phyloP scores from a whole-genome alignment of 1,139 yeast genomes.

The Geotrichum fermentans region DNA sequence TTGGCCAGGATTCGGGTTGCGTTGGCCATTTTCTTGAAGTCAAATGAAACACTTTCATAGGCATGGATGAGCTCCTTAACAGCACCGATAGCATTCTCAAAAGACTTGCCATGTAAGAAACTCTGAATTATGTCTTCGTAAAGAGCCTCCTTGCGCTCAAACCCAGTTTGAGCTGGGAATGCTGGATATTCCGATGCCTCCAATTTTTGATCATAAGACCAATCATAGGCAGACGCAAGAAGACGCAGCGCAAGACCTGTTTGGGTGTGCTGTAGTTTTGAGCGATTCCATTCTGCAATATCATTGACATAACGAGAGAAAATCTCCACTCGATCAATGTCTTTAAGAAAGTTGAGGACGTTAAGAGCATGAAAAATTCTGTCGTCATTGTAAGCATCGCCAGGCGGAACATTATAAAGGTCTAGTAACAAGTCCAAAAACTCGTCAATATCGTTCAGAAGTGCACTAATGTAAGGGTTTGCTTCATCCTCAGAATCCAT shows the following conservation, averaged over 20 bases:
- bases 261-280: slow-evolving; percentile 64
- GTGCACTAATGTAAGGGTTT: slow-evolving; percentile 47
- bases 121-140: slow-evolving; percentile 68
- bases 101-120: slow-evolving; percentile 65
- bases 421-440: slow-evolving; percentile 65
- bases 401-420: slow-evolving; percentile 68
- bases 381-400: slow-evolving; percentile 82
- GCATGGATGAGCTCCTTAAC: slow-evolving; percentile 74
- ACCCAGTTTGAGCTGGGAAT: slow-evolving; percentile 73
- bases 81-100: slow-evolving; percentile 72
- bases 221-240: slow-evolving; percentile 68
- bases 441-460: slow-evolving; percentile 54
- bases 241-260: slow-evolving; percentile 79
- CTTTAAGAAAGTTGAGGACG: slow-evolving; percentile 70
- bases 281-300: slow-evolving; percentile 61
- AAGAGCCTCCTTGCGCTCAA: slow-evolving; percentile 73
- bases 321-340: slow-evolving; percentile 74
- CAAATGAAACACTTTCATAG: slow-evolving; percentile 68
- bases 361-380: slow-evolving; percentile 75
- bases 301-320: slow-evolving; percentile 73
- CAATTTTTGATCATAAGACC: slow-evolving; percentile 61
- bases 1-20: slow-evolving; percentile 67
- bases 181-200: slow-evolving; percentile 61
- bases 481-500: slow-evolving; percentile 68
- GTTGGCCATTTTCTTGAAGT: slow-evolving; percentile 68